Conservation (phyloP, 2,329 filamentous ascomycete genomes). For the Colletotrichum echinochloae region DNA sequence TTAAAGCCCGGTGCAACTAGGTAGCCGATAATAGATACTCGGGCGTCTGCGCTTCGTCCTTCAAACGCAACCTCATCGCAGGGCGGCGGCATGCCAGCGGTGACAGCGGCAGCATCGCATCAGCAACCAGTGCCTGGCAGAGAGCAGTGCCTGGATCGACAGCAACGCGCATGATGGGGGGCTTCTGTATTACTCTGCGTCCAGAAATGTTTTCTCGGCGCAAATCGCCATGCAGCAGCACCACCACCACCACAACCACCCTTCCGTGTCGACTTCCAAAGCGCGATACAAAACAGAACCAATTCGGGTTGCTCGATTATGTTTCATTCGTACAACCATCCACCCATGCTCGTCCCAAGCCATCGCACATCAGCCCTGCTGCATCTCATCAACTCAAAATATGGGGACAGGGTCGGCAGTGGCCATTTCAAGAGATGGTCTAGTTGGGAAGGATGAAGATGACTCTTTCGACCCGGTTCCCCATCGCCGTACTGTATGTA, state of each 20-base stretch:
- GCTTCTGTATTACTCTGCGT: slow-evolving; percentile 4
- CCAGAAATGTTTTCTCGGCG: slow-evolving; percentile 22
- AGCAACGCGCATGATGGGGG: not conserved
- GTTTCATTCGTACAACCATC: slow-evolving; percentile 33
- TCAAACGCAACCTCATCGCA: slow-evolving; percentile 20
- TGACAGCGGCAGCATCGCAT: not conserved
- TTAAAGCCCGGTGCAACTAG: slow-evolving; percentile 33
- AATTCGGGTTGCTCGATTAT: slow-evolving; percentile 13
- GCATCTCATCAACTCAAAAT: slow-evolving; percentile 41
- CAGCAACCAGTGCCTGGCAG: slow-evolving; percentile 26
- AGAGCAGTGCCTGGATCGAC: slow-evolving; percentile 9
- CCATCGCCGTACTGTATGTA: slow-evolving; percentile 16
- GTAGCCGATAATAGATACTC: slow-evolving; percentile 38
- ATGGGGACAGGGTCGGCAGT: slow-evolving; percentile 37
- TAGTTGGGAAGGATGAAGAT: slow-evolving; percentile 38
- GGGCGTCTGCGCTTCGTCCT: slow-evolving; percentile 32
- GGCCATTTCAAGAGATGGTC: slow-evolving; percentile 39
- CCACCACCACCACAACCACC: too few species aligned
- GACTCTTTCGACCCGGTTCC: slow-evolving; percentile 38
- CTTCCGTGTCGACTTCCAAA: slow-evolving; percentile 20
- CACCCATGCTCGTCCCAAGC: slow-evolving; percentile 33
- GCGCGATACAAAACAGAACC: slow-evolving; percentile 6
- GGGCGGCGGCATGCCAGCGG: slow-evolving; percentile 24
- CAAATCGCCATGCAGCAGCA: slow-evolving; percentile 26
- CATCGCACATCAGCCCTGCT: slow-evolving; percentile 42